phyloP scores from a whole-genome alignment of 805 yeast species.

The Yarrowia alimentaria region DNA sequence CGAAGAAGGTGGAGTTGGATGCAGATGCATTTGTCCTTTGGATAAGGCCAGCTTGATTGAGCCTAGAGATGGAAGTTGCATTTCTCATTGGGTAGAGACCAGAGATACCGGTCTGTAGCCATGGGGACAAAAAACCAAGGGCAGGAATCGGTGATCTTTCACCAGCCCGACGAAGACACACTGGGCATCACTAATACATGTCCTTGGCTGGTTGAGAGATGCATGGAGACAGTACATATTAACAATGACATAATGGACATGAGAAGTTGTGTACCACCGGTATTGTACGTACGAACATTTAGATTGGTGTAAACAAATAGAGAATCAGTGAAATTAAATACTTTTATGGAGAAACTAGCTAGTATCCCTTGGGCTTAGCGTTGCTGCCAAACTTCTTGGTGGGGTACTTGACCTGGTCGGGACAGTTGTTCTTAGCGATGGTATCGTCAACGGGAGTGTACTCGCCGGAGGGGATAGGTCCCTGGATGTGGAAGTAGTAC shows the following conservation, averaged over 20 bases:
- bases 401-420: slow-evolving; percentile 65
- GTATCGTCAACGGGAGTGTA: slow-evolving; percentile 59
- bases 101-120: slow-evolving; percentile 7
- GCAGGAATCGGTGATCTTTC: no score
- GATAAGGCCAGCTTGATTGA: slow-evolving; percentile 47
- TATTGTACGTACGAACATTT: no score
- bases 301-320: no score
- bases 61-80: slow-evolving; percentile 39
- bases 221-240: no score
- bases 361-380: slow-evolving; percentile 10
- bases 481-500: slow-evolving; percentile 76
- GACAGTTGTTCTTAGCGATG: slow-evolving; percentile 58
- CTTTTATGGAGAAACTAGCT: no score
- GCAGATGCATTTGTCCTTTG: slow-evolving; percentile 69
- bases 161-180: no score
- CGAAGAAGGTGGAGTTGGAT: slow-evolving; percentile 61
- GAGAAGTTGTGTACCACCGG: no score
- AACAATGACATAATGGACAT: no score
- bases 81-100: slow-evolving; percentile 38
- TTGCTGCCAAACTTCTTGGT: slow-evolving; percentile 51
- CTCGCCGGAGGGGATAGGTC: slow-evolving; percentile 65
- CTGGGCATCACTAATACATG: no score
- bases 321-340: neutral
- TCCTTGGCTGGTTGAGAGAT: no score
- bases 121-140: no score